Evolutionary conservation across 208 protist species (phyloP), one percentile per base, ranked within the genome.

Genomic region (Dictyostelium gargantuum): DNA sequence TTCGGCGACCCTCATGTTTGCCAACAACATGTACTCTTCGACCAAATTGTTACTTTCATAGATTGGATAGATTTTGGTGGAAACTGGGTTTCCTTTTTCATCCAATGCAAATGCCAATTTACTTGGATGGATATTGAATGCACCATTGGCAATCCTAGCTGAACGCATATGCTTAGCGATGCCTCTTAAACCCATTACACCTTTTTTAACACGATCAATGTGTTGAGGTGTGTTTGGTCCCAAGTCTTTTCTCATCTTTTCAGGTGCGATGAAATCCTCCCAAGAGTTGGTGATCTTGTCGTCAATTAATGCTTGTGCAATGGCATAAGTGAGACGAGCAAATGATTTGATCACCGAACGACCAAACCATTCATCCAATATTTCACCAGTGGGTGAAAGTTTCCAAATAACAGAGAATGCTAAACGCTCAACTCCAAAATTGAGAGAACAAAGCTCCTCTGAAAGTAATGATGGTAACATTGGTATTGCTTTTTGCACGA

Each of bases 391-490:
- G 21, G 82, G 68, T 75, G 96, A 82, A n/a, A 98, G 42, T 23
- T 73, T 76, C 96, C 96, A 98, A 40, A 98, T 94, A 9, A 96
- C 94, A 21, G 96, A 98, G 77, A 99, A 99, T 6, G 98, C 93
- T 19, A 98, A 95, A 29, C 98, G 85, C 15, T 99, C 98, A 4
- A 96, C 96, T 50, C 93, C 95, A 21, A 94, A 92, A 48, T 96
- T 94, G 0, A 99, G 93, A n/a, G 96, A 98, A 93, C 98, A 99
- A 1, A 99, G 74, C 42, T 98, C 93, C 72, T 98, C 98, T 19
- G 95, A 98, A 3, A 99, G 86, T 0, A 97, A 58, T 11, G 85
- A 84, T 66, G 91, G 94, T 19, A 95, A 72, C 95, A 94, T 95
- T 38, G 84, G 92, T 54, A 98, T 98, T 15, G 98, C 96, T 10